Base-by-base conservation (phyloP, 2,329 filamentous ascomycete genomes). In the Beauveria caledonica region DNA sequence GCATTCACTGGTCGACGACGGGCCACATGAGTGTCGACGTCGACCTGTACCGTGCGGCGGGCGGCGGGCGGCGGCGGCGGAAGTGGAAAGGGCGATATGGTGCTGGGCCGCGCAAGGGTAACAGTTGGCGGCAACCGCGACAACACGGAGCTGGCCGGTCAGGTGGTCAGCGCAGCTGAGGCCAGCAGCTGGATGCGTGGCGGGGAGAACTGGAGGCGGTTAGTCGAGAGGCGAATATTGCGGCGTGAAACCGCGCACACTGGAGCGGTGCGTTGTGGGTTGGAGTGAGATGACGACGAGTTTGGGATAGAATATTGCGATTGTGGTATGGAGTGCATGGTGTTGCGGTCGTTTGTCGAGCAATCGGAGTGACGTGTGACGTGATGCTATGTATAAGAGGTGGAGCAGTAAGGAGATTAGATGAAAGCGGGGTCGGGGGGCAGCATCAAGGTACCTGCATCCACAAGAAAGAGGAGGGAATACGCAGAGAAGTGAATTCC, bases 101-200 rank as follows among this genome's bases (percentile, higher is more conserved):
- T 36, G 33, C 11, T 36, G 13, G 11, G 13, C 33, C 33, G 13
- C 13, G 33, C 33, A 36, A 36, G 13, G 5, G 5, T 36, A 36
- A 19, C 44, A 25, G 62, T 70, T 33, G 66, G 67, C 15, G 62
- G 58, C 25, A 67, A 66, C 64, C 64, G 64, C 49, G 62, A 70
- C 62, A 70, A 70, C 62, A 69, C 62, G 23, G 64, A 68, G 60
- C 63, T 70, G 15, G 65, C 68, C 17, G 58, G 44, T 23, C 68
- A 70, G 55, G 62, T 69, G 17, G 67, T 66, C 52, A 61, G 52
- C 60, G 60, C 50, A 59, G 27, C 62, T 70, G 45, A 63, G 66
- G 25, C 6, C 8, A 17, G n/a, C 42, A 64, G 60, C 36, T 70
- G 68, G 68, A 61, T 68, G 25, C 60, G 44, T 65, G 65, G 60